phyloP scores from a whole-genome alignment of 2,329 filamentous ascomycete species.

The Colletotrichum higginsianum region DNA sequence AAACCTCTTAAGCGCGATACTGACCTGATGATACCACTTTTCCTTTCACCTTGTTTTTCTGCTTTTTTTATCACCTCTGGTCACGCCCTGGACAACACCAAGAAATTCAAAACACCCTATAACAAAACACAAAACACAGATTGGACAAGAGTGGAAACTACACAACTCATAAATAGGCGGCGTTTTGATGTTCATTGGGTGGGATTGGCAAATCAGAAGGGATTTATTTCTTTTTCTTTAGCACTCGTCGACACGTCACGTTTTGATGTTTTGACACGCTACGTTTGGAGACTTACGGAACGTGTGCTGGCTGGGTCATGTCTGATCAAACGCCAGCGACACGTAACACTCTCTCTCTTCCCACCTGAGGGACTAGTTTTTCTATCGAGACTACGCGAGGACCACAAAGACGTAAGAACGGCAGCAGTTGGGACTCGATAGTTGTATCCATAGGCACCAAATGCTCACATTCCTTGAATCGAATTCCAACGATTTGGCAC shows the following conservation, averaged over 20 bases:
- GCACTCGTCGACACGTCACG: neutral
- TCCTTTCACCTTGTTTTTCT: slow-evolving; percentile 16
- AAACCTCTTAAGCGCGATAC: slow-evolving; percentile 20
- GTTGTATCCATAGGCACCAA: slow-evolving; percentile 6
- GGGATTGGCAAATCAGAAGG: slow-evolving; percentile 11
- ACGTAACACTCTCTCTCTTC: neutral
- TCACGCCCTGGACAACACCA: neutral
- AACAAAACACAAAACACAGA: slow-evolving; percentile 11
- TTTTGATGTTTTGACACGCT: neutral
- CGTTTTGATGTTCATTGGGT: slow-evolving; percentile 21
- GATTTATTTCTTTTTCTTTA: slow-evolving; percentile 6
- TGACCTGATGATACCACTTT: slow-evolving; percentile 42
- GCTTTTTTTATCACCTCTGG: slow-evolving; percentile 14
- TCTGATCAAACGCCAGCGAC: neutral
- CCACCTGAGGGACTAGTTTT: neutral
- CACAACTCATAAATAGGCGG: slow-evolving; percentile 34
- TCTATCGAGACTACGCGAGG: neutral
- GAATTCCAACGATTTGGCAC: neutral
- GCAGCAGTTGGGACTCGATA: neutral
- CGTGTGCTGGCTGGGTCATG: neutral
- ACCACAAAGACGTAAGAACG: neutral
- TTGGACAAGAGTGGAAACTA: slow-evolving; percentile 40
- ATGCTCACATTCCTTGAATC: slow-evolving; percentile 21
- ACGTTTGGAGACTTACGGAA: neutral
- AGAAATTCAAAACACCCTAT: slow-evolving; percentile 23